Evolutionary conservation across 352 stramenopile species (phyloP), one percentile per base, ranked within the genome.

Genomic region (Globisporangium barbulae): DNA sequence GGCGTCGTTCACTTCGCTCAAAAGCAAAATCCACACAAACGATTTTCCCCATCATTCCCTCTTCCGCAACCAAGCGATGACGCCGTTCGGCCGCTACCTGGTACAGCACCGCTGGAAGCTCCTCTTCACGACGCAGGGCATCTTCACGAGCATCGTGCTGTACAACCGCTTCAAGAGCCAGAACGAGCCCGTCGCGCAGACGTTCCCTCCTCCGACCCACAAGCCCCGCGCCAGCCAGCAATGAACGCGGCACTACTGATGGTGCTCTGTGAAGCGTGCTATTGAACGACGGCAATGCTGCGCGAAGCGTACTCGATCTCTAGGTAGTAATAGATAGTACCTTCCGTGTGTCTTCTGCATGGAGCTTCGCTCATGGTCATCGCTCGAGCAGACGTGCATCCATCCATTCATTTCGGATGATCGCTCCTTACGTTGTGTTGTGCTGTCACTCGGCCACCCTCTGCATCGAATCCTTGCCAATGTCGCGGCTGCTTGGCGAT

Each of bases 61-160:
- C n/a, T n/a, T n/a, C n/a, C n/a, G n/a, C n/a, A n/a, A n/a, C n/a
- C 30, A n/a, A 42, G 30, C 3, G n/a, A 75, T 89, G 74, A 78
- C 75, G 44, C 69, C 69, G 62, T 76, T 89, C 62, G 74, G 62
- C 28, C 71, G 72, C 59, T 93, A 85, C 69, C 61, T 93, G 64
- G 71, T 79, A 61, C 67, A 81, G 53, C 76, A 90, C 50, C 79
- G 83, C 59, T 93, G 82, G 81, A 89, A 90, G 70, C 86, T 93
- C 49, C 63, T 93, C 56, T 74, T 93, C 39, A 88, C 78, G 59
- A 76, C 81, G 45, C 83, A 93, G 65, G 75, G 67, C 59, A 78
- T 90, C 64, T 88, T 89, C 69, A 91, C 79, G 64, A 78, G 70
- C 55, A 74, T 71, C 33, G 70, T 93, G 17, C 70, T 88, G 55